Base-by-base conservation (phyloP, 75 land plant genomes). In the Isoetes taiwanensis region DNA sequence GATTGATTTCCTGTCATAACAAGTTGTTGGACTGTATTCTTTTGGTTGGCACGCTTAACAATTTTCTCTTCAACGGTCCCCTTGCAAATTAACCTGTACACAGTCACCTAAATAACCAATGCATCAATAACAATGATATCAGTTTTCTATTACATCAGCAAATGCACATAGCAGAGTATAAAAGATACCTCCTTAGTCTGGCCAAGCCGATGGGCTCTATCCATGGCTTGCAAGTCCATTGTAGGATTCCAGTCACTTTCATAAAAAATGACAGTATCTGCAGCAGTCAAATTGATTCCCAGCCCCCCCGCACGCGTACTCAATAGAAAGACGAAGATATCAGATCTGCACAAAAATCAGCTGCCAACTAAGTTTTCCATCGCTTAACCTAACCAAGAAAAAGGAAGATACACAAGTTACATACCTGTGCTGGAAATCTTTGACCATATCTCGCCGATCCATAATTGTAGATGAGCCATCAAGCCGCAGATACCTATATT, bases 161-260 rank as follows among this genome's bases (percentile, higher is more conserved):
- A 28, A 43, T 30, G 26, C 21, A 61, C 10, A 25, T 16, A 16
- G 11, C 6, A 66, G 10, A 3, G n/a, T 28, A 28, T 10, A 23
- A 3, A 32, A 64, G 80, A 41, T 20, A 93, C 98, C 82, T 93
- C 98, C 53, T 81, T 93, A 1, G 90, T 93, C 69, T 93, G 98
- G 2, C 98, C 98, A 21, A 93, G 74, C 0, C 98, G 79, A 52
- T 93, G 98, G 61, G 98, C 98, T 58, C 98, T 85, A 37, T 93
- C 98, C 98, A 93, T 93, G 9, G 98, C 98, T 50, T 93, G 98
- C 30, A 88, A 56, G 70, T 93, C 98, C 64, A 93, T 60, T 1
- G 98, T 93, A 28, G 98, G 98, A 50, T 93, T 93, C 98, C 98
- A 93, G 63, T 91, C 97, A 68, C 87, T 91, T 52, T 91, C 97